Evolutionary conservation across 352 stramenopile genomes (phyloP), one percentile per base, ranked within the genome.

Genomic region (Pythium dissotocum): DNA sequence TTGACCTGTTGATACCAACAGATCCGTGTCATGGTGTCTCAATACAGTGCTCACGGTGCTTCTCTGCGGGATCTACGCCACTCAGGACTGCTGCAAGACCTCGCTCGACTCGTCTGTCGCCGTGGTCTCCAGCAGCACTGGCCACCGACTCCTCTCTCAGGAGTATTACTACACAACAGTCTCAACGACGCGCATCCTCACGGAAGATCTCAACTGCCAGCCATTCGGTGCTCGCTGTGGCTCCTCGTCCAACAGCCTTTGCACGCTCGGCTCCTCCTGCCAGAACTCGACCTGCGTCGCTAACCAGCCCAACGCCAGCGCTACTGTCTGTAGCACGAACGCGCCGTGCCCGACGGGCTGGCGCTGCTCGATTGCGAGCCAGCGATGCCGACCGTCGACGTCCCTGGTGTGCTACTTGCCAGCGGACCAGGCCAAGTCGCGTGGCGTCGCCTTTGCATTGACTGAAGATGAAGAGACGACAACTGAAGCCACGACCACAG

Each of bases 321-420:
- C 35, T 26, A 71, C 35, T 32, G 26, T 56, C 21, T 60, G 49
- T 36, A 30, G 16, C 0, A 63, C 64, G 40, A 70, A 55, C 21
- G 40, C 21, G 6, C 28, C 49, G 30, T 87, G 79, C 35, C 64
- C 79, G 1, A 52, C 40, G 9, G 75, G 79, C 24, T 87, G 77
- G 75, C 58, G 36, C 1, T 87, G 79, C 48, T 69, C 63, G 44
- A 2, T 28, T 30, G 53, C 48, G 30, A 70, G 53, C 21, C 36
- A 58, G 8, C 30, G 59, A 30, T 87, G 79, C 46, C 46, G 58
- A 12, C 72, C 75, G 33, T 59, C 68, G 30, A 64, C 70, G 36
- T 73, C 67, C 10, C 72, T 79, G 6, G 63, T 87, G 10, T 87
- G 79, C 44, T 83, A 84, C 46, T 18, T 87, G 13, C 58, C 70